These are phyloP conservation scores for Hypoxylon crocopeplum DNA, from an alignment of 495 filamentous ascomycete genomes.

Conservation along the genomic window DNA sequence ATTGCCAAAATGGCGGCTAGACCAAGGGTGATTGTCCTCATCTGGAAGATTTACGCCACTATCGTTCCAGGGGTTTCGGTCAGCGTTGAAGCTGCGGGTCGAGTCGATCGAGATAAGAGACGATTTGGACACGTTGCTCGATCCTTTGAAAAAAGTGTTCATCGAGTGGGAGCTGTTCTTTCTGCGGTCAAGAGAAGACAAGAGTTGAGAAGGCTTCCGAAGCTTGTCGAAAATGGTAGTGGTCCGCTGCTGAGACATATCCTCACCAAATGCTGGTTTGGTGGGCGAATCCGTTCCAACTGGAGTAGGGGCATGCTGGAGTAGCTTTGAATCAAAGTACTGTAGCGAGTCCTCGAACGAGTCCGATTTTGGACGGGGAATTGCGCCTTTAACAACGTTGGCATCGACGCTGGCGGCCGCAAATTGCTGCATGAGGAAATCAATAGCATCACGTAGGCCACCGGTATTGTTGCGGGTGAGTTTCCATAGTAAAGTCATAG, in stretches of 20 bases:
- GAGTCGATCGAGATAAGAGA: constrained; percentile 94
- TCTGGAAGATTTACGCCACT: constrained; percentile 91
- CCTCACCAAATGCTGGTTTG: constrained; percentile 75
- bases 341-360: constrained; percentile 96
- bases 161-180: constrained; percentile 90
- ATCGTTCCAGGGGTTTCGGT: constrained; percentile 97
- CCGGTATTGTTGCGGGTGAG: constrained; percentile 98
- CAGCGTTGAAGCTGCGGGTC: constrained; percentile 80
- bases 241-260: constrained; percentile 74
- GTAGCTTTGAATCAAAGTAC: constrained; percentile 94
- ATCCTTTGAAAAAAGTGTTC: constrained; percentile 88
- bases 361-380: constrained; percentile 95
- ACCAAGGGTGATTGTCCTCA: constrained; percentile 74
- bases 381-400: constrained; percentile 86
- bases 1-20: constrained; percentile 65
- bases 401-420: constrained; percentile 84
- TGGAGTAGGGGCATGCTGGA: constrained; percentile 85
- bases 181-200: constrained; percentile 86
- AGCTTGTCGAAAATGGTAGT: constrained; percentile 84
- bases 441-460: constrained; percentile 92
- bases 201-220: constrained; percentile 90
- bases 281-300: constrained; percentile 86
- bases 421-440: constrained; percentile 85
- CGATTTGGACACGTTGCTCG: constrained; percentile 91
- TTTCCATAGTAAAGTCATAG: constrained; percentile 61